phyloP scores from a whole-genome alignment of 495 filamentous ascomycete species.

The Venustampulla echinocandica region DNA sequence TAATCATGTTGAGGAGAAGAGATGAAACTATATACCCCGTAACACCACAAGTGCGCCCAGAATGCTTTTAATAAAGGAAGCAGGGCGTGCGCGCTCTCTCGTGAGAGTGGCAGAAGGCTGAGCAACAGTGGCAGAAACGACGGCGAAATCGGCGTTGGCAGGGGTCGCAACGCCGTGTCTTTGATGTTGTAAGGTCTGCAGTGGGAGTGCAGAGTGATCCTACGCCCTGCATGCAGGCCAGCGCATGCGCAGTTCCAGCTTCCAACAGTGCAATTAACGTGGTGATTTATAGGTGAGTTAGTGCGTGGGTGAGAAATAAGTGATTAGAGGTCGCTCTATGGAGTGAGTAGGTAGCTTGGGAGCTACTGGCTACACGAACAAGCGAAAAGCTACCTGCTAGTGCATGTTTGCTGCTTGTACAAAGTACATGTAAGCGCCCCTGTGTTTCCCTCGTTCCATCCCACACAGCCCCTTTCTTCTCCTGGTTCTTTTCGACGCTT shows the following conservation, averaged over 20 bases:
- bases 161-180: background rate
- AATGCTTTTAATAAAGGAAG: constrained; percentile 10
- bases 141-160: background rate
- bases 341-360: no score
- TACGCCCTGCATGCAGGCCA: constrained; percentile 1
- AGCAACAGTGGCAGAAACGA: background rate
- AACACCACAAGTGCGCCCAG: constrained; percentile 11
- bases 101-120: constrained; percentile 6
- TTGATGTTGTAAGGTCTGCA: background rate
- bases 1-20: constrained; percentile 21
- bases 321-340: no score
- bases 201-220: background rate
- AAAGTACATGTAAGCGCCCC: no score
- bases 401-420: no score
- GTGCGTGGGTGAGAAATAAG: no score
- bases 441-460: no score
- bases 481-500: no score
- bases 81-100: background rate
- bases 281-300: no score
- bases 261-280: no score
- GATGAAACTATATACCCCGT: background rate
- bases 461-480: no score
- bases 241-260: constrained; percentile 2
- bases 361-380: no score
- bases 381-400: no score